A percentile compares a stretch with the other conserved stretches of the same genome.
These are phyloP conservation scores for Pseudogymnoascus verrucosus DNA, from an alignment of 2,329 filamentous ascomycete genomes.

Conservation along the genomic window DNA sequence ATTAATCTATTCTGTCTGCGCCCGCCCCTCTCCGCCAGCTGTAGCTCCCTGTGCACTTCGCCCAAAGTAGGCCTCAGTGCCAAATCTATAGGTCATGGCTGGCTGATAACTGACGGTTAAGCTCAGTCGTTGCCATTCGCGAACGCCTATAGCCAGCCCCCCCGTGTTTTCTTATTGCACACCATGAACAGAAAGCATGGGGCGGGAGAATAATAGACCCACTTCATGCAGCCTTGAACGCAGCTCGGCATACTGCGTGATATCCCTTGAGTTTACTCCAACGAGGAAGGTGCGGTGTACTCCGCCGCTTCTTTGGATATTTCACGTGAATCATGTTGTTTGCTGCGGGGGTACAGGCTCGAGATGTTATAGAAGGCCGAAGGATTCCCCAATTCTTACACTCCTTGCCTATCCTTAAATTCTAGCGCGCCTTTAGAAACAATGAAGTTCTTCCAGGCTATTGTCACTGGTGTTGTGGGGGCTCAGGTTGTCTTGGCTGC, in stretches of 20 bases:
- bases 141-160: no score
- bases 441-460: conserved; percentile 6
- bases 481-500: background rate
- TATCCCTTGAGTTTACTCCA: background rate
- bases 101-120: background rate
- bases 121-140: background rate
- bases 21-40: background rate
- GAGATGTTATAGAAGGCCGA: conserved; percentile 4
- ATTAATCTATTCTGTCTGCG: background rate
- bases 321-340: background rate
- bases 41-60: background rate
- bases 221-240: background rate
- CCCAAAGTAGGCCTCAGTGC: background rate
- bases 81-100: background rate
- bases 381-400: background rate
- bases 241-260: background rate
- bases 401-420: background rate
- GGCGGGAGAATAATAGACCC: background rate
- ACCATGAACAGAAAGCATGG: background rate
- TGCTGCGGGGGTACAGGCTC: background rate
- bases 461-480: conserved; percentile 1
- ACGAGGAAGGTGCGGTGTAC: conserved; percentile 5
- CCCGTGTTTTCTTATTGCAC: background rate
- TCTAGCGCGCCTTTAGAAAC: background rate
- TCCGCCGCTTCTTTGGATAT: background rate